phyloP scores from a whole-genome alignment of 2,329 filamentous ascomycete species.

The Colletotrichum gigasporum region DNA sequence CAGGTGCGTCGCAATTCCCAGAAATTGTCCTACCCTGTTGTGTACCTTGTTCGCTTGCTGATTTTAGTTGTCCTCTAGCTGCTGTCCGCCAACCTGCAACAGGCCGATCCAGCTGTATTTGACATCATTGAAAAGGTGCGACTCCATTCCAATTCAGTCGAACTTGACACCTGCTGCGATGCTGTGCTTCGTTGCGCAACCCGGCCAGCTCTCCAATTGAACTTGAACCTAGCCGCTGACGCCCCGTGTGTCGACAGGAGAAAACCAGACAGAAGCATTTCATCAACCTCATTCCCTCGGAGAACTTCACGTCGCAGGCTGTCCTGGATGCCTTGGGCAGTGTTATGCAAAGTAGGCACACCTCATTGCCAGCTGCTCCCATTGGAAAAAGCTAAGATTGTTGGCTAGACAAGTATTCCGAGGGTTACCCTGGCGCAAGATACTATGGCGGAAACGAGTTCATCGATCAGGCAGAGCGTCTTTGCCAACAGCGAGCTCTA shows the following conservation, averaged over 20 bases:
- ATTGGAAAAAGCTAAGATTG: constrained; percentile 39
- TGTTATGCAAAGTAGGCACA: constrained; percentile 85
- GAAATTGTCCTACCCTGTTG: background rate
- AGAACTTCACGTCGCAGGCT: constrained; percentile 95
- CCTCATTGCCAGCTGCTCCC: background rate
- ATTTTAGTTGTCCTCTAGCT: constrained; percentile 62
- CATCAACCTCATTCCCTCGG: constrained; percentile 95
- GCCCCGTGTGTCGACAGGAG: constrained; percentile 68
- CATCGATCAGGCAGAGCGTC: constrained; percentile 88
- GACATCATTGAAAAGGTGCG: constrained; percentile 89
- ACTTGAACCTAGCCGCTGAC: constrained; percentile 13
- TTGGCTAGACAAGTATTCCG: constrained; percentile 89
- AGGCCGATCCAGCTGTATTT: constrained; percentile 87
- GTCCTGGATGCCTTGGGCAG: constrained; percentile 92
- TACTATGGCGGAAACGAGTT: constrained; percentile 98
- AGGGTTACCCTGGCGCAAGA: constrained; percentile 94
- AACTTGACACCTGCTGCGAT: no score
- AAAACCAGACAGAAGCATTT: constrained; percentile 97
- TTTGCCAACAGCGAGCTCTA: constrained; percentile 91
- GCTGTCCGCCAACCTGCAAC: constrained; percentile 79
- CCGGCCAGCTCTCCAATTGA: background rate
- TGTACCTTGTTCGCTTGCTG: background rate
- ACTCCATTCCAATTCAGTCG: background rate
- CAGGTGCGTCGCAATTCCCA: constrained; percentile 53
- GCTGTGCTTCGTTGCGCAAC: background rate